Evolutionary conservation across 2,329 filamentous ascomycete species (phyloP).

Genomic region (Falciphora oryzae): DNA sequence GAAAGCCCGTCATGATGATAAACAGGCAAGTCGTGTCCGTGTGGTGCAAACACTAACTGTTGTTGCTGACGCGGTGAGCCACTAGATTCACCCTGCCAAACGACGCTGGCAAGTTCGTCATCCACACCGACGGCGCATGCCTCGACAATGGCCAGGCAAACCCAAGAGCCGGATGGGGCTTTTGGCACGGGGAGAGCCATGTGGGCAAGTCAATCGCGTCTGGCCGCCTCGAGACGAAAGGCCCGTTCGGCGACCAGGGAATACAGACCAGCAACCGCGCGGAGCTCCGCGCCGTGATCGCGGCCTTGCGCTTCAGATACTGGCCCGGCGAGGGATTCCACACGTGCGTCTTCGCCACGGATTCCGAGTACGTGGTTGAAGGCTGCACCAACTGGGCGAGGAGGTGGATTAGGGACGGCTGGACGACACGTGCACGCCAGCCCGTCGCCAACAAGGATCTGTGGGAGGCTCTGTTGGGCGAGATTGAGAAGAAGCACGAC

Average conservation of each 20-base stretch:
- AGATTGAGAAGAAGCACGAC: not conserved
- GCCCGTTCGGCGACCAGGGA: constrained; percentile 25
- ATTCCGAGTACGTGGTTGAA: constrained; percentile 44
- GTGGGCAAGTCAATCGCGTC: constrained; percentile 18
- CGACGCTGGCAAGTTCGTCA: constrained; percentile 3
- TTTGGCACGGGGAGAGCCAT: constrained; percentile 19
- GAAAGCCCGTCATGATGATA: not conserved
- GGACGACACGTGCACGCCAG: constrained; percentile 33
- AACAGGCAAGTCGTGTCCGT: constrained; percentile 18
- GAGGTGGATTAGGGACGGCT: constrained; percentile 38
- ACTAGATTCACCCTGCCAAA: constrained; percentile 26
- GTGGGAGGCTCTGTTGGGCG: not conserved
- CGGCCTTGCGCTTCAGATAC: constrained; percentile 36
- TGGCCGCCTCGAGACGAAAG: constrained; percentile 28
- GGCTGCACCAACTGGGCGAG: constrained; percentile 37
- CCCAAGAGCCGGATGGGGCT: constrained; percentile 21
- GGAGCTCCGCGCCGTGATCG: constrained; percentile 48
- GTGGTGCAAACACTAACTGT: not conserved
- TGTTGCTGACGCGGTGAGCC: not conserved
- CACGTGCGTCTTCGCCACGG: constrained; percentile 45
- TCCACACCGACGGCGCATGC: constrained; percentile 29
- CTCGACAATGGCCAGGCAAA: constrained; percentile 24
- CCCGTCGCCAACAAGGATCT: constrained; percentile 12
- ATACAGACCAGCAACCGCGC: constrained; percentile 44
- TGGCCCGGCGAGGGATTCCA: constrained; percentile 37